Evolutionary conservation across 2,329 filamentous ascomycete species (phyloP), one percentile per base, ranked within the genome.

Genomic region (Acephala macrosclerotiorum): DNA sequence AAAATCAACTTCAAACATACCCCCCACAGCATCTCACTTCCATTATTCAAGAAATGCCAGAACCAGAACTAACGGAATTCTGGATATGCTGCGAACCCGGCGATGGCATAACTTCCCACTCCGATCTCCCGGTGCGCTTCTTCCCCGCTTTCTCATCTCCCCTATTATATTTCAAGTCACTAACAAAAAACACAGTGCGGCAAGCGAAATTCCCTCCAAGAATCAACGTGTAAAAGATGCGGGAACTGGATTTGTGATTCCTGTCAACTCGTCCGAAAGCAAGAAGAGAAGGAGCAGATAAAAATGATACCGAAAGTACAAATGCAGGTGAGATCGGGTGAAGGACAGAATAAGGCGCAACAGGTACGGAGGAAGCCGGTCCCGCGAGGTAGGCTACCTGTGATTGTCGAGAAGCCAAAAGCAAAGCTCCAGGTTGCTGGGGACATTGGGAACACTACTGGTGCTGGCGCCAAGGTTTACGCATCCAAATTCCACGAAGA

Each of bases 1-100:
- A n/a, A n/a, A n/a, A n/a, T n/a, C n/a, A n/a, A n/a, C n/a, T n/a
- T n/a, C n/a, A n/a, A n/a, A n/a, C n/a, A n/a, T n/a, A n/a, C n/a
- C n/a, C n/a, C n/a, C n/a, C n/a, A n/a, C n/a, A n/a, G n/a, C n/a
- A n/a, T n/a, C n/a, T n/a, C n/a, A n/a, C n/a, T n/a, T n/a, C n/a
- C n/a, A n/a, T n/a, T n/a, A n/a, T n/a, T n/a, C n/a, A n/a, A 22
- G 36, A 14, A 25, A 53, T 38, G 33, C 18, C 3, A 14, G 35
- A 22, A 6, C 18, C 16, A 36, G 29, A 57, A 4, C 33, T 26
- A 11, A 22, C 18, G 38, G 55, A 40, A 25, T 57, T 38, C 35
- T 57, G 55, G 55, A 11, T 38, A 14, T 57, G 55, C 35, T 57
- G 55, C 55, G 11, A 57, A 57, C 16, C 1, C 8, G 33, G 29